phyloP scores from a whole-genome alignment of 306 rosid species.

The Psophocarpus tetragonolobus region DNA sequence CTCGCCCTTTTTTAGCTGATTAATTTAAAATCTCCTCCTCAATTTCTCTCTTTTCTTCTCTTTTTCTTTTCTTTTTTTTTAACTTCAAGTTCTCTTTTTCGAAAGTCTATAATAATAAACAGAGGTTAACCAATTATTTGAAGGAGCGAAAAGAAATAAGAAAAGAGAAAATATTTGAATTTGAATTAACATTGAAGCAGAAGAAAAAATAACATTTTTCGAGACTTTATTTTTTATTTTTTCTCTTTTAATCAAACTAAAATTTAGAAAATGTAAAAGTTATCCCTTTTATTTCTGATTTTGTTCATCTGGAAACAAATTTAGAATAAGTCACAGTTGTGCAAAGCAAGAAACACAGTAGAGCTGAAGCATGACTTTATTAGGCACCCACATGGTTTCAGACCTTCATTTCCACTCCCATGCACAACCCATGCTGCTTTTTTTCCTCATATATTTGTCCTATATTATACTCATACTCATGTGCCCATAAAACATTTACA shows the following conservation, averaged over 20 bases:
- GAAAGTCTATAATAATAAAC: background rate
- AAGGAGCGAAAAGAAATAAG: background rate
- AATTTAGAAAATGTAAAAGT: background rate
- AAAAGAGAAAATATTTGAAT: too few species aligned
- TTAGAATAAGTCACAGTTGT: background rate
- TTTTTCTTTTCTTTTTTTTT: too few species aligned
- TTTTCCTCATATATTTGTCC: background rate
- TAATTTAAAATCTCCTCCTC: too few species aligned
- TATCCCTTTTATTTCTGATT: background rate
- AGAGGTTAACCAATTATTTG: background rate
- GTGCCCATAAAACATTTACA: background rate
- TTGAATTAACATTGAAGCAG: background rate
- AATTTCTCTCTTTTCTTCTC: too few species aligned
- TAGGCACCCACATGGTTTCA: background rate
- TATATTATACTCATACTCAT: background rate
- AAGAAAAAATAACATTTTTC: background rate
- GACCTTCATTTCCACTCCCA: background rate
- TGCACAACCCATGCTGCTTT: background rate
- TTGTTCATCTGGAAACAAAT: background rate
- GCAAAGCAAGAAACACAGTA: background rate
- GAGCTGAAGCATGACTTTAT: background rate
- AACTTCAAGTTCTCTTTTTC: background rate
- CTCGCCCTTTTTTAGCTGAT: background rate
- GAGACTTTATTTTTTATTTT: background rate
- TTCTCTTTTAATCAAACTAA: background rate